Conservation (phyloP, 176 grass and related monocot species). For the Oryza rufipogon region DNA sequence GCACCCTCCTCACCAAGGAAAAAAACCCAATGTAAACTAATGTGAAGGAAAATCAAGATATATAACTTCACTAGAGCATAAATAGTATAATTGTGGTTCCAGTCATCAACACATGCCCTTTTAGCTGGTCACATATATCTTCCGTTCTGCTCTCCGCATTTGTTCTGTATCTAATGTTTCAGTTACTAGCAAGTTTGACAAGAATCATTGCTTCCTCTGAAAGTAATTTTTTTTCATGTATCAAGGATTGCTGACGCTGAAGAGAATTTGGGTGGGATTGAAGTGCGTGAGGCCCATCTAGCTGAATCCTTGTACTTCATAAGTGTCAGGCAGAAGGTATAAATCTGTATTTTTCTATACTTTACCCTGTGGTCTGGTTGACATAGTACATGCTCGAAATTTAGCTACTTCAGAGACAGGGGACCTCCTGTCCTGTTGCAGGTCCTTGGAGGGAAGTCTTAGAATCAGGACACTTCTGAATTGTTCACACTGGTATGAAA, state of each 20-base stretch:
- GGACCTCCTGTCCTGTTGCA: slow-evolving; percentile 71
- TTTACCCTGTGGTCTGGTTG: no score
- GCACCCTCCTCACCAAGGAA: background rate
- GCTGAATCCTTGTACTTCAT: no score
- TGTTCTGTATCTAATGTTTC: slow-evolving; percentile 3
- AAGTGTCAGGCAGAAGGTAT: no score
- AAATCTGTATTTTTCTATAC: no score
- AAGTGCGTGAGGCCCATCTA: slow-evolving; percentile 42
- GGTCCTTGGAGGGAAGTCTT: slow-evolving; percentile 86
- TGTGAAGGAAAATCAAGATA: background rate
- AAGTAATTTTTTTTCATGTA: slow-evolving; percentile 6
- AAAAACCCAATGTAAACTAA: background rate
- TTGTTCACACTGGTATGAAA: slow-evolving; percentile 84
- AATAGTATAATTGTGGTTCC: background rate
- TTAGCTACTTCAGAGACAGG: slow-evolving; percentile 69
- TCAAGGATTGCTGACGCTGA: slow-evolving; percentile 92
- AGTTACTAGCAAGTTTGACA: background rate
- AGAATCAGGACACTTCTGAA: slow-evolving; percentile 63
- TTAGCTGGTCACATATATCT: background rate
- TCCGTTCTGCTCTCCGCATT: background rate
- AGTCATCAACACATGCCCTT: background rate
- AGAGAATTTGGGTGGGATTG: slow-evolving; percentile 91
- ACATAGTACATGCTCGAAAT: no score
- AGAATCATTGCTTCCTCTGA: background rate
- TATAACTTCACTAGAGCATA: background rate